These are phyloP conservation scores for Chalciporus sp. DNA, from an alignment of 1,284 basidiomycete genomes.

Conservation along the genomic window DNA sequence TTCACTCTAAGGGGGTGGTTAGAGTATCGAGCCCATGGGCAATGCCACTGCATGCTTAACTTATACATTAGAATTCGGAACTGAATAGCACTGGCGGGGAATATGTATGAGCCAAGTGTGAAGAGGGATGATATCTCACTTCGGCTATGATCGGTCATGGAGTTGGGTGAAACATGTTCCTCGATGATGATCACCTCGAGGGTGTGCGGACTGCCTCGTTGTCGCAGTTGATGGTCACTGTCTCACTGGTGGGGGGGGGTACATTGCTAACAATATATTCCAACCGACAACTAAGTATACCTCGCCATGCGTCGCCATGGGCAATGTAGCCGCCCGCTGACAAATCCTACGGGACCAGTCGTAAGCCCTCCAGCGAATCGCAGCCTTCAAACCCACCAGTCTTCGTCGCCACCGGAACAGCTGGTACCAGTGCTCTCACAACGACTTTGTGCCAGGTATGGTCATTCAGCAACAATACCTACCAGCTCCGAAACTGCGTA, in stretches of 20 bases:
- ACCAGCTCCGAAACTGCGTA: constrained; percentile 15
- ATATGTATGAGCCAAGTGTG: too few species aligned
- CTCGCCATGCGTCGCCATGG: too few species aligned
- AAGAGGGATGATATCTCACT: background rate
- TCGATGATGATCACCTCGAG: constrained; percentile 4
- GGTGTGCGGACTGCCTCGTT: constrained; percentile 22
- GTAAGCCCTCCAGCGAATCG: background rate
- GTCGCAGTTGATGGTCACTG: constrained; percentile 18
- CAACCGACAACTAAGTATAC: too few species aligned
- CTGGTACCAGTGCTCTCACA: constrained; percentile 1
- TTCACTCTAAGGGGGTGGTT: background rate
- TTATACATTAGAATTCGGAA: background rate
- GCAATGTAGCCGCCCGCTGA: constrained; percentile 15
- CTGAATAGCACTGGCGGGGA: background rate
- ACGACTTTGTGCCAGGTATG: constrained; percentile 12
- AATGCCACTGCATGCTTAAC: background rate
- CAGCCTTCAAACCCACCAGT: background rate
- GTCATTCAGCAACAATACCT: constrained; percentile 11
- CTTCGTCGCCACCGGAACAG: background rate
- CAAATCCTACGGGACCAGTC: constrained; percentile 12
- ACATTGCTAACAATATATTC: background rate
- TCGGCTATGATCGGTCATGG: background rate
- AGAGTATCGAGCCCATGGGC: background rate
- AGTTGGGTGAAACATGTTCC: constrained; percentile 10
- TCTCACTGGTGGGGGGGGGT: background rate